Conservation (phyloP, 2,329 filamentous ascomycete genomes). For the Ascosphaera apis region DNA sequence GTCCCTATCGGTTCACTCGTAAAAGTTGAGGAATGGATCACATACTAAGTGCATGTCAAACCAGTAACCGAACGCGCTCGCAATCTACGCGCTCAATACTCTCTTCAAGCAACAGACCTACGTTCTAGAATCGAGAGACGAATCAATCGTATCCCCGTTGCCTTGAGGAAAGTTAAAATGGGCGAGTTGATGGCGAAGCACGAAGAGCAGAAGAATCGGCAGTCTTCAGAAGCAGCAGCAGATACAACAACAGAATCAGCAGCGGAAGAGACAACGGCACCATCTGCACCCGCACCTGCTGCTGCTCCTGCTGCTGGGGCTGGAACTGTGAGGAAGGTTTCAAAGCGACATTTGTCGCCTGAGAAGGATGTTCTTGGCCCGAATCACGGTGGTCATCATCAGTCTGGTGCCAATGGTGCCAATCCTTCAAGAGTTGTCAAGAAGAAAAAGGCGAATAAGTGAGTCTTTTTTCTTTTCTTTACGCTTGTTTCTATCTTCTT, state of each 20-base stretch:
- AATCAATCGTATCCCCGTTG: constrained; percentile 70
- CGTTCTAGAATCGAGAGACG: constrained; percentile 75
- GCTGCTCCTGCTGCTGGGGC: no score
- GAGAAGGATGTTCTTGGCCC: no score
- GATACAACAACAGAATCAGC: constrained; percentile 23
- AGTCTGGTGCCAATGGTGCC: no score
- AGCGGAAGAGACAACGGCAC: constrained; percentile 12
- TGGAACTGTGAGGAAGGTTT: no score
- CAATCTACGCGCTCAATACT: constrained; percentile 72
- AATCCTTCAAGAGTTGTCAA: no score
- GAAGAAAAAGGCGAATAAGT: no score
- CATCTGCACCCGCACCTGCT: constrained; percentile 10
- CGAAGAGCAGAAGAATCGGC: constrained; percentile 9
- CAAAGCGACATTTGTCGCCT: no score
- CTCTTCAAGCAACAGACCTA: constrained; percentile 65
- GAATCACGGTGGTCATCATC: no score
- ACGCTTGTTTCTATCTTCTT: no score
- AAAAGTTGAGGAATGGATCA: constrained; percentile 5
- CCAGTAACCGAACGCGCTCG: constrained; percentile 69
- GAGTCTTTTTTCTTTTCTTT: no score
- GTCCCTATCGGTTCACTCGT: constrained; percentile 6
- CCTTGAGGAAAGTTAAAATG: constrained; percentile 59
- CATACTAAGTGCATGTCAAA: no score
- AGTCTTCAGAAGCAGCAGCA: constrained; percentile 9
- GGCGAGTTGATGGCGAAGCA: constrained; percentile 47